Evolutionary conservation across 257 asterid species (phyloP), one percentile per base, ranked within the genome.

Genomic region (Fraxinus excelsior): DNA sequence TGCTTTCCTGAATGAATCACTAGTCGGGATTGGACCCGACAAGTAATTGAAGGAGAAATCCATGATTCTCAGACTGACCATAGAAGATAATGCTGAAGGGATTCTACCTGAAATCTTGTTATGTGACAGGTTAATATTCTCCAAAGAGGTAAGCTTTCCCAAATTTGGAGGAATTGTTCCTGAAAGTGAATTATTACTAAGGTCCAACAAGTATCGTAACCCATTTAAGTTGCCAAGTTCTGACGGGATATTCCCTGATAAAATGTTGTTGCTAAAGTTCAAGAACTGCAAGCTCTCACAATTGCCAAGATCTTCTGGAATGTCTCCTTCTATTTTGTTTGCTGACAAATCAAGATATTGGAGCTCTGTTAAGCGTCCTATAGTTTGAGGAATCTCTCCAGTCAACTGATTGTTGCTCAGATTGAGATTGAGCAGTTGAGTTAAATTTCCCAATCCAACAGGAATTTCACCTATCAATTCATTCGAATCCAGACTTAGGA

Each of bases 31-130:
- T 44, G 82, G 89, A 71, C 96, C 96, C 1, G 96, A 90, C 78
- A 94, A 81, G 44, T 84, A 71, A 77, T 94, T 94, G 88, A 82
- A 56, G 62, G 97, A 91, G 83, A 94, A 85, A 73, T 91, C 91
- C n/a, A 94, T 75, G 7, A 9, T 56, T 64, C 67, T 83, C 78
- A 94, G 79, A 81, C 97, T 91, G 21, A 64, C 26, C 97, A 92
- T 87, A 68, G 78, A 70, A 42, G 93, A 77, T 9, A 92, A 79
- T 44, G 81, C 78, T 37, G 88, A 29, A 42, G 97, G 97, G 73
- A 94, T 91, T 66, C 69, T 72, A 16, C 98, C 97, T 31, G 91
- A 84, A 77, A 94, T 86, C 53, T 77, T 68, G 83, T 94, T 89
- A 60, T 81, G 90, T 6, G 97, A 91, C 56, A 94, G 77, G 77